Conservation (phyloP, 495 filamentous ascomycete species). For the Annulohypoxylon moriforme region DNA sequence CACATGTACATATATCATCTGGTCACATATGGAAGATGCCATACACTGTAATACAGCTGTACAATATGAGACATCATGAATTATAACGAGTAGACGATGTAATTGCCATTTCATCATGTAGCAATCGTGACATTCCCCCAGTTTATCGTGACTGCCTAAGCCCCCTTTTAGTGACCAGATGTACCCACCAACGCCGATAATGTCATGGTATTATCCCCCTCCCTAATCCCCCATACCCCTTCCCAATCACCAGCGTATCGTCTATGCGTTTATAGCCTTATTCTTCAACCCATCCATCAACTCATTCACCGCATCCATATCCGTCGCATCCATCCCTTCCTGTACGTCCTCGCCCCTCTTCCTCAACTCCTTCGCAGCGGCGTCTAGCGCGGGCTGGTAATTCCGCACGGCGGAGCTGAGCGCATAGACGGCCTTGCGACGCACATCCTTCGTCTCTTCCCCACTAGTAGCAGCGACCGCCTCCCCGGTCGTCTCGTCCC, state of each 20-base stretch:
- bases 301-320: constrained; percentile 86
- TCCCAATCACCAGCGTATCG: neutral
- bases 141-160: constrained; percentile 21
- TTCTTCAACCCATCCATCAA: constrained; percentile 75
- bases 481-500: constrained; percentile 15
- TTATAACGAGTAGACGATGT: constrained; percentile 8
- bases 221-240: constrained; percentile 13
- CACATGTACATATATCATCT: constrained; percentile 33
- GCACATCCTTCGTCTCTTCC: constrained; percentile 70
- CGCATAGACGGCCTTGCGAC: constrained; percentile 89
- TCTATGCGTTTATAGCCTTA: constrained; percentile 52
- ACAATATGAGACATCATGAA: constrained; percentile 27
- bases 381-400: constrained; percentile 80
- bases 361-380: constrained; percentile 67
- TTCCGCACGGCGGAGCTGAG: constrained; percentile 86
- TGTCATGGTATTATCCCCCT: constrained; percentile 33
- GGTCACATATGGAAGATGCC: neutral
- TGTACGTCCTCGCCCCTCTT: constrained; percentile 59
- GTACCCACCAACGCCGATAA: constrained; percentile 51
- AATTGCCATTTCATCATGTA: constrained; percentile 3
- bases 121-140: constrained; percentile 2
- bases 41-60: constrained; percentile 40
- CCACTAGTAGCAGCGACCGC: constrained; percentile 29
- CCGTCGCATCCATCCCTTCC: constrained; percentile 70
- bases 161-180: constrained; percentile 27